Percentiles rank a stretch among this genome's conserved stretches.
phyloP scores from a whole-genome alignment of 331 rosid species.

The Quercus phellos region DNA sequence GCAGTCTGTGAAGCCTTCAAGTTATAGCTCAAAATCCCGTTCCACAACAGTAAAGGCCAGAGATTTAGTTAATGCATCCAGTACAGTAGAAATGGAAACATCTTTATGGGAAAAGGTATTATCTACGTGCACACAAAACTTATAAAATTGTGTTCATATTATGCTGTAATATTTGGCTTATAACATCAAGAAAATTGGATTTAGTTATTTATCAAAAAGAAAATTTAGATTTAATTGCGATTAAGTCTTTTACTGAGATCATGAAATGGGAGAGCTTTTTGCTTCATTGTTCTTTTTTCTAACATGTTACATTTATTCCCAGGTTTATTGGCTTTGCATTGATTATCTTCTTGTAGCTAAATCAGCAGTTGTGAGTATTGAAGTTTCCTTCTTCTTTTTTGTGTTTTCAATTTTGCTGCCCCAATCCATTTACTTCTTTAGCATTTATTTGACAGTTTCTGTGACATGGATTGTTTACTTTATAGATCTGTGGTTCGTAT shows the following conservation, averaged over 20 bases:
- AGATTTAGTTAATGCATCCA: slow-evolving; percentile 33
- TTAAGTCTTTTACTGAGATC: slow-evolving; percentile 9
- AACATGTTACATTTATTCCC: slow-evolving; percentile 25
- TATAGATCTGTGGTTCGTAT: slow-evolving; percentile 75
- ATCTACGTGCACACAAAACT: neutral
- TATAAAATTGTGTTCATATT: neutral
- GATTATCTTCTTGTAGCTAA: slow-evolving; percentile 83
- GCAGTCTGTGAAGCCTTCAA: slow-evolving; percentile 57
- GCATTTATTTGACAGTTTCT: slow-evolving; percentile 4
- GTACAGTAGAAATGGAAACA: slow-evolving; percentile 29
- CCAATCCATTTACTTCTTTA: neutral
- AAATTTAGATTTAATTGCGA: neutral
- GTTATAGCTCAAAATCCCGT: slow-evolving; percentile 56
- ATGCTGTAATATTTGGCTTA: neutral
- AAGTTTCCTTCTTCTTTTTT: slow-evolving; percentile 4
- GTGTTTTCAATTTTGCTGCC: slow-evolving; percentile 10
- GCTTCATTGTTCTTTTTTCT: neutral
- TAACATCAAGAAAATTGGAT: neutral
- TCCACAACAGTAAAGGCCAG: slow-evolving; percentile 46
- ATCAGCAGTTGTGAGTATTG: slow-evolving; percentile 73
- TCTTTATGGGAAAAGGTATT: slow-evolving; percentile 75
- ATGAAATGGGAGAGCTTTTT: neutral
- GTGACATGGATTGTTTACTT: slow-evolving; percentile 18
- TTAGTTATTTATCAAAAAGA: neutral
- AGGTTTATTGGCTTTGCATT: slow-evolving; percentile 91